phyloP scores from a whole-genome alignment of 1,284 basidiomycete species.

The Trichosporon inkin region DNA sequence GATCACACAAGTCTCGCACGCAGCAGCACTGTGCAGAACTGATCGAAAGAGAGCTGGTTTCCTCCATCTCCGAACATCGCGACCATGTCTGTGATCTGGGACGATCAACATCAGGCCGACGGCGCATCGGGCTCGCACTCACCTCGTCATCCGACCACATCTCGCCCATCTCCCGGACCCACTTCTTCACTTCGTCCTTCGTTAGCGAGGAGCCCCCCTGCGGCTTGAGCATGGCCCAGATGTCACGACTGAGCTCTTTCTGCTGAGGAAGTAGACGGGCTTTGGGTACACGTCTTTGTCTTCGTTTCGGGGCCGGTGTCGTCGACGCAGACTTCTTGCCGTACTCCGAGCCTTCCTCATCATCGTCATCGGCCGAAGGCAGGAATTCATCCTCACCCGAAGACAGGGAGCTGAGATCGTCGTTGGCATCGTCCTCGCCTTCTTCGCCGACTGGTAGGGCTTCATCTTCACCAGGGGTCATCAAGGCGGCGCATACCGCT shows the following conservation, averaged over 20 bases:
- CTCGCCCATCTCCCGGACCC: slow-evolving; percentile 44
- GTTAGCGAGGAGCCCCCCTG: slow-evolving; percentile 28
- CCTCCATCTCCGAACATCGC: slow-evolving; percentile 44
- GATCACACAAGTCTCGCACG: slow-evolving; percentile 42
- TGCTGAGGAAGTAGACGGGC: slow-evolving; percentile 33
- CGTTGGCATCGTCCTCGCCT: slow-evolving; percentile 17
- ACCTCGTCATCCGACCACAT: slow-evolving; percentile 50
- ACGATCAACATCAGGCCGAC: not conserved
- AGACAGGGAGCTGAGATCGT: slow-evolving; percentile 4
- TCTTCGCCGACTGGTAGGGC: slow-evolving; percentile 19
- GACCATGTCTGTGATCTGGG: slow-evolving; percentile 50
- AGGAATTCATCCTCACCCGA: slow-evolving; percentile 30
- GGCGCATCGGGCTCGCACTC: slow-evolving; percentile 13
- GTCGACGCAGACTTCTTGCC: slow-evolving; percentile 4
- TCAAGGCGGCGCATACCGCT: slow-evolving; percentile 47
- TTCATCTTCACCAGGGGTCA: slow-evolving; percentile 34
- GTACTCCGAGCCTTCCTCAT: slow-evolving; percentile 19
- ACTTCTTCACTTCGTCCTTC: slow-evolving; percentile 43
- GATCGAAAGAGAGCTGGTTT: slow-evolving; percentile 38
- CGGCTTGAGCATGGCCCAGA: slow-evolving; percentile 47
- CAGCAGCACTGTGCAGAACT: slow-evolving; percentile 46
- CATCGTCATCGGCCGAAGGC: slow-evolving; percentile 24
- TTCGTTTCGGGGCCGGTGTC: not conserved
- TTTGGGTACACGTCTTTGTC: slow-evolving; percentile 7
- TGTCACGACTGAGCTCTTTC: slow-evolving; percentile 36